phyloP scores from a whole-genome alignment of 805 yeast species.

The Metschnikowia kunwiensis region DNA sequence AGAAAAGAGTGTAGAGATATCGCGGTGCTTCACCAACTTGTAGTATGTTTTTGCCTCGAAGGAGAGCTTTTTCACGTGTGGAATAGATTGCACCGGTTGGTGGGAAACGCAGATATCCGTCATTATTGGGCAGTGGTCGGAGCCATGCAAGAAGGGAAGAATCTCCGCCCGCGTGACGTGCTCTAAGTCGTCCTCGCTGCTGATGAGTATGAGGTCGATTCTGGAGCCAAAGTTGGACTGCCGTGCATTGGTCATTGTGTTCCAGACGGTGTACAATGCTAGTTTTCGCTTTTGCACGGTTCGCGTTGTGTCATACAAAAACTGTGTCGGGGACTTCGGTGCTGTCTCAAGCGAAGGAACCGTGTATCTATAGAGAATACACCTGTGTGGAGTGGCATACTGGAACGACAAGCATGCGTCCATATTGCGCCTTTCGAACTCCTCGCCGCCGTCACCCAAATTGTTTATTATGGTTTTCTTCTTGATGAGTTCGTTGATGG shows the following conservation, averaged over 20 bases:
- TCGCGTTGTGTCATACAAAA: slow-evolving; percentile 60
- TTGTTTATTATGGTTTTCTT: slow-evolving; percentile 17
- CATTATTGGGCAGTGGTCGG: slow-evolving; percentile 92
- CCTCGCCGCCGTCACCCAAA: slow-evolving; percentile 17
- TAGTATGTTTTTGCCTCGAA: slow-evolving; percentile 24
- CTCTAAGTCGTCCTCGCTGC: slow-evolving; percentile 33
- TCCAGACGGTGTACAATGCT: slow-evolving; percentile 90
- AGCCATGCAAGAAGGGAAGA: slow-evolving; percentile 72
- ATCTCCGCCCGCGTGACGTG: slow-evolving; percentile 46
- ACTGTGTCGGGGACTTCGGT: slow-evolving; percentile 16
- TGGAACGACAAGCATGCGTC: slow-evolving; percentile 36
- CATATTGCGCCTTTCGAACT: slow-evolving; percentile 26
- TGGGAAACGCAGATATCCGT: slow-evolving; percentile 51
- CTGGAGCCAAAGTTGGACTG: slow-evolving; percentile 86
- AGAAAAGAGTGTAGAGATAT: slow-evolving; percentile 32
- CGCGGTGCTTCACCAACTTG: slow-evolving; percentile 26
- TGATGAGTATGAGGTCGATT: slow-evolving; percentile 69
- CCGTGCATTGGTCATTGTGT: slow-evolving; percentile 68
- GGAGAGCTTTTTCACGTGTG: slow-evolving; percentile 10
- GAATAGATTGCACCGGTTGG: neutral
- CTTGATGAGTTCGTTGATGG: slow-evolving; percentile 45
- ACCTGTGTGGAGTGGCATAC: slow-evolving; percentile 27
- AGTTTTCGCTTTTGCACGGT: slow-evolving; percentile 50
- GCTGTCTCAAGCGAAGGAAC: slow-evolving; percentile 20
- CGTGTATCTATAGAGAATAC: slow-evolving; percentile 28